phyloP scores from a whole-genome alignment of 306 rosid genomes.

The Alnus glutinosa region DNA sequence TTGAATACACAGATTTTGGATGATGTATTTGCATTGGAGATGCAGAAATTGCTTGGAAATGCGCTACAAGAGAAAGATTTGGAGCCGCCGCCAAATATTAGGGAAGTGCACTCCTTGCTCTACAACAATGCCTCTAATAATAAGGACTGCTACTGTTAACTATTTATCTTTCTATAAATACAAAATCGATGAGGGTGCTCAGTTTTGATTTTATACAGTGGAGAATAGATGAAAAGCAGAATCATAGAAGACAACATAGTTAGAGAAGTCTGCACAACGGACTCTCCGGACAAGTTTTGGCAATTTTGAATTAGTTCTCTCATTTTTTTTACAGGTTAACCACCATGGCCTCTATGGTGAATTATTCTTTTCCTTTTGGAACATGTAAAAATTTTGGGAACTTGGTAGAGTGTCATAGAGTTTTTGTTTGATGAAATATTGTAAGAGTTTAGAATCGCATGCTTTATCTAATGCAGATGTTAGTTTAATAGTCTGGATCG shows the following conservation, averaged over 20 bases:
- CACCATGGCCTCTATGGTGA: neutral
- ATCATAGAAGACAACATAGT: neutral
- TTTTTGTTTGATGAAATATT: neutral
- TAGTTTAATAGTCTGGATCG: too few species aligned
- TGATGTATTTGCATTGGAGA: slow-evolving; percentile 37
- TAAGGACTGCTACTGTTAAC: neutral
- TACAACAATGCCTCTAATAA: slow-evolving; percentile 6
- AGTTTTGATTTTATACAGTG: neutral
- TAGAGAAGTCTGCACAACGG: too few species aligned
- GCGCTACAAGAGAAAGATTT: slow-evolving; percentile 21
- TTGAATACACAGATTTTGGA: slow-evolving; percentile 30
- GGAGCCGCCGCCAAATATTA: slow-evolving; percentile 27
- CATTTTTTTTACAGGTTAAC: neutral
- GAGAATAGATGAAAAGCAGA: neutral
- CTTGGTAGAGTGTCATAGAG: neutral
- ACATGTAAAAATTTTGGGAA: neutral
- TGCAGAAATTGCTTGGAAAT: slow-evolving; percentile 35
- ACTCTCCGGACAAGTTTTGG: too few species aligned
- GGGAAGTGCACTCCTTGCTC: slow-evolving; percentile 37
- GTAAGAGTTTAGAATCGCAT: neutral
- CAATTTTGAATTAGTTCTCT: neutral
- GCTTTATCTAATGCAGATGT: too few species aligned
- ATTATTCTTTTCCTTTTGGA: neutral
- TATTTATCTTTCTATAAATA: neutral
- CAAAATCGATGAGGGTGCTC: neutral